Evolutionary conservation across 140 eudicot genomes (phyloP), one percentile per base, ranked within the genome.

Genomic region (Anethum foeniculum): DNA sequence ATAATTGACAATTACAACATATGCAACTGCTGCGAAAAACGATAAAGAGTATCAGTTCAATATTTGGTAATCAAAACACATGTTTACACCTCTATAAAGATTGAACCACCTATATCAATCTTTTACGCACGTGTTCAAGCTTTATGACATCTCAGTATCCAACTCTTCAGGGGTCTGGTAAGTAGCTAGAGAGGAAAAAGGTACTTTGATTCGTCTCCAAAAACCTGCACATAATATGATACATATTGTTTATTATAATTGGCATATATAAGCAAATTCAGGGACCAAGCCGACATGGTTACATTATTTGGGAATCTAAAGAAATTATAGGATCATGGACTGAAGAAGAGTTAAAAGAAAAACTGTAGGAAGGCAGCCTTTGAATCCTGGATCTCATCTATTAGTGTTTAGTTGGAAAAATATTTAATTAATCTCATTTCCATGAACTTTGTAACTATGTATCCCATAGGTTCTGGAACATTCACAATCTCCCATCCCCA

Each of bases 201-300:
- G 62, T 46, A 71, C 79, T 78, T 34, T 81, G 89, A 77, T 85
- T 85, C 81, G 52, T 85, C 82, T 85, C 82, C 43, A 85, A 80
- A 72, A 88, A 88, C 84, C 91, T 88, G 91, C 39, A 71, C 32
- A 6, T 1, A 18, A 67, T 32, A 19, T 48, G 21, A 6, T 65
- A 46, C 30, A 23, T 23, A 56, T 1, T 56, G 65, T 56, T 56
- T 41, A 41, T 41, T 46, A 46, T 11, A 46, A 12, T 58, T 58
- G 67, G 30, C 67, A 7, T 5, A 58, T 54, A n/a, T 7, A 23
- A 58, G 30, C 4, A 23, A 21, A 21, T 21, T 21, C 27, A 0
- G 27, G 14, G 23, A 58, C 32, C 4, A n/a, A 23, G 32, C 30
- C 8, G 7, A n/a, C 30, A 58, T 23, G 14, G 67, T 58, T n/a